Base-by-base conservation (phyloP, 1,284 basidiomycete species). In the Waitea zeae region DNA sequence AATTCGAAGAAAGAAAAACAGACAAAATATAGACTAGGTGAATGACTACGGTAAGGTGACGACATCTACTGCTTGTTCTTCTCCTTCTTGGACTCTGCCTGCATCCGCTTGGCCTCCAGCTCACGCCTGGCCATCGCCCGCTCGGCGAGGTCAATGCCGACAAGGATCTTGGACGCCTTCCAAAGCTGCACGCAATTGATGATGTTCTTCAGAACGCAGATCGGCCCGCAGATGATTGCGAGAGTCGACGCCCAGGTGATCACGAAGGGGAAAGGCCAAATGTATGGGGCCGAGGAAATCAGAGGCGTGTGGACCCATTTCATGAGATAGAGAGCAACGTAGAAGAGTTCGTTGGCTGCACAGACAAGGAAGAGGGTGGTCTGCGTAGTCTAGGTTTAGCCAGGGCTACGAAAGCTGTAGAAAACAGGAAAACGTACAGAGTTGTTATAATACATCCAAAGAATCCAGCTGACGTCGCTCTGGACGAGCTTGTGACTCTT, bases 121-220 rank as follows among this genome's bases (percentile, higher is more conserved):
- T n/a, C n/a, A n/a, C n/a, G n/a, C n/a, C n/a, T n/a, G n/a, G n/a
- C n/a, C n/a, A n/a, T 67, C 36, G 75, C 75, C 45, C 88, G 62
- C 54, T 90, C 86, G 30, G 79, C 80, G 34, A 92, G 58, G 50
- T 92, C 87, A 9, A 92, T 80, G 3, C 88, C 87, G 15, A 90
- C 87, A 12, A 92, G 67, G 45, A 93, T 83, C 63, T 97, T 97
- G 12, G 84, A 84, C 17, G 93, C 93, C 55, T 98, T 99, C 92
- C 92, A 97, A 44, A 97, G 77, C 55, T 99, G 95, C 5, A 99
- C 90, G 30, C 83, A 57, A 54, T 96, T 97, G 62, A 99, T 88
- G 40, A 93, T 49, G 54, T 98, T 96, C 65, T 98, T 99, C 41
- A 67, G 56, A 7, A 74, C 50, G 49, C 77, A 93, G 37, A 96